Conservation (phyloP, 73 alveolate species). For the Symbiodinium pilosum region DNA sequence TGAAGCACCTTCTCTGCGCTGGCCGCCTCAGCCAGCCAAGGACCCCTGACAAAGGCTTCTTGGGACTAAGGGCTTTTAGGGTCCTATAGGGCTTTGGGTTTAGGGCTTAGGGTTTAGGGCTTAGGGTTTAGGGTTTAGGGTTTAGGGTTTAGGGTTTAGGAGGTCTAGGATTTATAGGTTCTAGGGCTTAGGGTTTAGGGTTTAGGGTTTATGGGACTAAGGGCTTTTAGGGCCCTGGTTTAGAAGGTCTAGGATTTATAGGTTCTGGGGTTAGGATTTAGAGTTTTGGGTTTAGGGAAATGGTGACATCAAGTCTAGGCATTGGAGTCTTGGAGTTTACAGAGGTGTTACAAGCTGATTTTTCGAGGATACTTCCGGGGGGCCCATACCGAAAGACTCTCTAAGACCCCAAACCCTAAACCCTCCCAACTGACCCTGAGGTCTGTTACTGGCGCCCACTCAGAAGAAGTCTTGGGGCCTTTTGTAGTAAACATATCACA, state of each 20-base stretch:
- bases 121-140: no score
- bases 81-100: no score
- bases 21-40: neutral
- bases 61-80: neutral
- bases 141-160: no score
- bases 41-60: neutral
- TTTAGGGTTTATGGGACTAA: neutral
- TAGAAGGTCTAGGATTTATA: no score
- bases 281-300: neutral
- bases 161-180: neutral
- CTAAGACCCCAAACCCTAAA: no score
- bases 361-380: neutral
- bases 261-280: neutral
- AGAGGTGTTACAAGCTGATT: neutral
- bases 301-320: neutral
- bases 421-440: no score
- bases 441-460: no score
- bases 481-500: no score
- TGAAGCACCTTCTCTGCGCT: neutral
- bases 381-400: neutral
- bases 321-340: neutral
- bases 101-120: no score
- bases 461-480: no score
- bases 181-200: neutral
- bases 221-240: no score